Base-by-base conservation (phyloP, 768 basidiomycete genomes). In the Suillus ampliporus region DNA sequence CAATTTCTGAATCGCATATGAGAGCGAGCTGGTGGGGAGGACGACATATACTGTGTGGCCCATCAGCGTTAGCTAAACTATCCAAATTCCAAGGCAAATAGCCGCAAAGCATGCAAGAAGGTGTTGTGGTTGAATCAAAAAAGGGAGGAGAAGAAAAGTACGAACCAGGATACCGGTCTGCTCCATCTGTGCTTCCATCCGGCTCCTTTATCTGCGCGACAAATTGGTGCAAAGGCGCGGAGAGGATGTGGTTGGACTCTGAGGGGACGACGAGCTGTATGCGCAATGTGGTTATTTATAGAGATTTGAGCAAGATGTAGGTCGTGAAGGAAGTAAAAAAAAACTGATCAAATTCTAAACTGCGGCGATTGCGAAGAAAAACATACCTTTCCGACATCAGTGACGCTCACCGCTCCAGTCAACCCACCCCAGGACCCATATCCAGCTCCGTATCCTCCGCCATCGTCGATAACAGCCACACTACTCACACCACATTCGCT, bases 401-500 rank as follows among this genome's bases (percentile, higher is more conserved):
- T 93, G 5, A 92, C 92, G 70, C 90, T 92, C 41, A 93, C 87
- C 3, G 90, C 89, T 63, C 92, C 91, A 60, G 91, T 73, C 60
- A 94, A 74, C 50, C 75, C 80, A 5, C 89, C 86, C 3, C 73
- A 80, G 14, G 35, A 54, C 10, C 35, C 53, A 17, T 54, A 54
- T 37, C 53, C 53, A 23, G 35, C 53, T 54, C 53, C 53, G 21
- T 54, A 54, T 23, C 53, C 53, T 54, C 53, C 53, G 35, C 86
- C 86, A 53, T 89, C 87, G 51, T 91, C 89, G 5, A 91, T 72
- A 5, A 94, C 89, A 17, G 92, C 92, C 50, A 93, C 81, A 67
- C 89, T 92, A 70, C 91, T 92, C 28, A 94, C 91, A 26, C 92
- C 92, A 69, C 90, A 84, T 64, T 92, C 90, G 68, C 90, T 92